Conservation (phyloP, 345 rosid genomes). For the Brassica incana region DNA sequence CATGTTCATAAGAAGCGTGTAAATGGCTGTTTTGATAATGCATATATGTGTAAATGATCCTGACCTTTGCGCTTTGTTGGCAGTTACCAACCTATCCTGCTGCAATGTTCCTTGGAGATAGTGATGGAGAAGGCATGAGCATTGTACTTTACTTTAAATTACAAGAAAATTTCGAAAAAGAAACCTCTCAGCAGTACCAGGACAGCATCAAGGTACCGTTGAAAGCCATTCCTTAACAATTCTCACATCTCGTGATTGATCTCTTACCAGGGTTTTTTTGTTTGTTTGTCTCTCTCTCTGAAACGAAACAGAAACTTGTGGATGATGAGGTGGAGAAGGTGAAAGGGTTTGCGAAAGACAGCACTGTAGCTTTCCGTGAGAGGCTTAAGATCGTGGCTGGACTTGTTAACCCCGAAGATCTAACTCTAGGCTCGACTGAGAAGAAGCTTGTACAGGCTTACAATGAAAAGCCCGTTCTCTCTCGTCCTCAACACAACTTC, state of each 20-base stretch:
- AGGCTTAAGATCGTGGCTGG: slow-evolving; percentile 87
- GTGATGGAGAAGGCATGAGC: slow-evolving; percentile 95
- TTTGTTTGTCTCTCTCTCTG: neutral
- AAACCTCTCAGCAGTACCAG: slow-evolving; percentile 60
- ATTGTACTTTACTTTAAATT: slow-evolving; percentile 80
- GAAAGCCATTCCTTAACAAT: neutral
- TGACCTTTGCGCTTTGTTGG: slow-evolving; percentile 10
- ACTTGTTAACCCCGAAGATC: slow-evolving; percentile 82
- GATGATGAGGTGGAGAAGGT: slow-evolving; percentile 86
- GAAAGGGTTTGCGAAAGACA: slow-evolving; percentile 84
- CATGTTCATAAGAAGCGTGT: neutral
- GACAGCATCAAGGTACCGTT: slow-evolving; percentile 68
- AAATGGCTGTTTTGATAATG: neutral
- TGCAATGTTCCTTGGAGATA: slow-evolving; percentile 83
- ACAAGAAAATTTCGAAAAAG: slow-evolving; percentile 61
- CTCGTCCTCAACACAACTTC: slow-evolving; percentile 94
- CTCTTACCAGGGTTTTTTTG: neutral
- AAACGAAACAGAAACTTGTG: slow-evolving; percentile 59
- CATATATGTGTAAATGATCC: neutral
- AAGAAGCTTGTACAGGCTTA: slow-evolving; percentile 78
- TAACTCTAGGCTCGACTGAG: slow-evolving; percentile 72
- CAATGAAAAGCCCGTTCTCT: slow-evolving; percentile 91
- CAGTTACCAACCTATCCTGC: slow-evolving; percentile 97
- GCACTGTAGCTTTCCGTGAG: slow-evolving; percentile 71
- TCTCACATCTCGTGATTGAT: slow-evolving; percentile 1